Evolutionary conservation across 306 rosid genomes (phyloP).

Genomic region (Dryas alaskensis): DNA sequence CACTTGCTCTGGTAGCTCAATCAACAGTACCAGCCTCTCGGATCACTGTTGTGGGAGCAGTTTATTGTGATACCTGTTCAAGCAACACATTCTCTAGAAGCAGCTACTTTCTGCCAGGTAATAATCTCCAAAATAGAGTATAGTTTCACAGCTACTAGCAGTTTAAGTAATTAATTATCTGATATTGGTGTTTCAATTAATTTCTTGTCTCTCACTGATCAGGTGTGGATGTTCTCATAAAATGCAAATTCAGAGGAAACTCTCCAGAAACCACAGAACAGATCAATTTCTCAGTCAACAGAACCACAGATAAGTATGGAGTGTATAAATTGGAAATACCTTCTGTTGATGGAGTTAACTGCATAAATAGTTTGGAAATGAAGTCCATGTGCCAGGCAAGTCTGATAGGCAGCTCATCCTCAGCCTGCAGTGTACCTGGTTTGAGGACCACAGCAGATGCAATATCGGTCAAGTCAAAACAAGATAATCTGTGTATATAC

Average conservation of each 20-base stretch:
- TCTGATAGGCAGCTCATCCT: slow-evolving; percentile 39
- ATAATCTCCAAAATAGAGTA: neutral
- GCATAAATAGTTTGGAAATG: slow-evolving; percentile 44
- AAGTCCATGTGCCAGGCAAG: slow-evolving; percentile 59
- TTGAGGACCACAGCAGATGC: slow-evolving; percentile 38
- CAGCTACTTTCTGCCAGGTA: slow-evolving; percentile 76
- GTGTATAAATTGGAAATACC: slow-evolving; percentile 56
- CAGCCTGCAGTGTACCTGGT: slow-evolving; percentile 50
- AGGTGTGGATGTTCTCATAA: slow-evolving; percentile 68
- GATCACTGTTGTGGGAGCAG: slow-evolving; percentile 60
- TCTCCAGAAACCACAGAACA: slow-evolving; percentile 46
- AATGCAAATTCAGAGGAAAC: slow-evolving; percentile 61
- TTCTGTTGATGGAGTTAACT: slow-evolving; percentile 57
- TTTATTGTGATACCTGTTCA: slow-evolving; percentile 72
- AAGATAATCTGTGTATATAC: slow-evolving; percentile 61
- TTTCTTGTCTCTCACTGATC: slow-evolving; percentile 15
- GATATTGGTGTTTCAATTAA: neutral
- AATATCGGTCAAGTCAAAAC: slow-evolving; percentile 53
- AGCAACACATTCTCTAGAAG: slow-evolving; percentile 52
- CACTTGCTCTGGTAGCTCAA: slow-evolving; percentile 32
- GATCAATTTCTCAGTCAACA: slow-evolving; percentile 51
- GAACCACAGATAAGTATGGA: slow-evolving; percentile 54
- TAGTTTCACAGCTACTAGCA: neutral
- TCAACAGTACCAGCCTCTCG: slow-evolving; percentile 29
- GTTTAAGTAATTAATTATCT: neutral